Evolutionary conservation across 1,284 basidiomycete species (phyloP).

Genomic region (Fomitiporia mediterranea): DNA sequence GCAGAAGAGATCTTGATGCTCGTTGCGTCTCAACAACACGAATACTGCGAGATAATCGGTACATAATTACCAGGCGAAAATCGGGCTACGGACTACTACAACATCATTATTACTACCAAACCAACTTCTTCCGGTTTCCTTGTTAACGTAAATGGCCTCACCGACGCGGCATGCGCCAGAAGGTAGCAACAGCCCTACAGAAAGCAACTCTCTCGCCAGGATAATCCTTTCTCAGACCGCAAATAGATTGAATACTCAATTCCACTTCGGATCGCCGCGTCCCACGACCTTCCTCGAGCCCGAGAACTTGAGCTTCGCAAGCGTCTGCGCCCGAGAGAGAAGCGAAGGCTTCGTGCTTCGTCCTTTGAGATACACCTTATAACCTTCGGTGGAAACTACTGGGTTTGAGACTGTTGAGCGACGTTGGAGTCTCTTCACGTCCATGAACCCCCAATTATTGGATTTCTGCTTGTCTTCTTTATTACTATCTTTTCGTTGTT

Average conservation of each 20-base stretch:
- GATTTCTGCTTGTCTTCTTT: no score
- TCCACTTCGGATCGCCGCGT: constrained; percentile 13
- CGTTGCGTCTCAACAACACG: no score
- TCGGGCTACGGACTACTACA: no score
- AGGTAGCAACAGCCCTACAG: neutral
- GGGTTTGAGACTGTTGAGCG: neutral
- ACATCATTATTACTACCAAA: no score
- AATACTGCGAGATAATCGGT: no score
- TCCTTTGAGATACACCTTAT: neutral
- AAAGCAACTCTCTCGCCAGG: neutral
- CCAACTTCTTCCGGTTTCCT: neutral
- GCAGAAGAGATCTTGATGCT: no score
- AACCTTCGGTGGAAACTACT: neutral
- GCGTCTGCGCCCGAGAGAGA: constrained; percentile 18
- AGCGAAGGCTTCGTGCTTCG: constrained; percentile 9
- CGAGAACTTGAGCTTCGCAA: constrained; percentile 13
- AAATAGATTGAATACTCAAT: constrained; percentile 7
- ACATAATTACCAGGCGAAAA: no score
- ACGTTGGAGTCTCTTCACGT: constrained; percentile 10
- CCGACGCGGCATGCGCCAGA: no score
- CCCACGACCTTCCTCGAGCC: constrained; percentile 18
- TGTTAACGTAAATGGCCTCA: neutral
- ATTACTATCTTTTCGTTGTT: neutral
- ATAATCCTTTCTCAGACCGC: neutral
- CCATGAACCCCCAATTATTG: constrained; percentile 12